Conservation (phyloP, 176 grass and related monocot genomes). For the Lolium multiflorum region DNA sequence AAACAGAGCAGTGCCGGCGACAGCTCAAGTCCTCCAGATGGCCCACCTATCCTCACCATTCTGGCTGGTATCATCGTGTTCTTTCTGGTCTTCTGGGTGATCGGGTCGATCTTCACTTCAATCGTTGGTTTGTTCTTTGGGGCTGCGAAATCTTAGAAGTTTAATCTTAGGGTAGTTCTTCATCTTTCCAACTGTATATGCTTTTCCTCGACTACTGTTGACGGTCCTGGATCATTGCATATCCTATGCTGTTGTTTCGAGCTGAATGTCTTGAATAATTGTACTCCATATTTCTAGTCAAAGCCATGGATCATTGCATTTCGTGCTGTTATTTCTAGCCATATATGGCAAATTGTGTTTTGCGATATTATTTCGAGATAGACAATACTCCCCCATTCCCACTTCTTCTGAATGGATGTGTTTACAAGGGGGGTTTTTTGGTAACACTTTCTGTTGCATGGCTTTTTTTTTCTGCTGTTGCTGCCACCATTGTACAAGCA, state of each 20-base stretch:
- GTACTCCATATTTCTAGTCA: neutral
- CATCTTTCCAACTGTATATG: conserved; percentile 37
- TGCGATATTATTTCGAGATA: neutral
- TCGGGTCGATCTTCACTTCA: conserved; percentile 70
- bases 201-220: neutral
- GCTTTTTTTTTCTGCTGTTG: neutral
- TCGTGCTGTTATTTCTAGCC: neutral
- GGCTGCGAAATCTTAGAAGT: conserved; percentile 57
- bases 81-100: conserved; percentile 61
- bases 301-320: neutral
- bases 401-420: neutral
- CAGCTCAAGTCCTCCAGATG: conserved; percentile 42
- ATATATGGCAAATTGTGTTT: neutral
- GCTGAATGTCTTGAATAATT: neutral
- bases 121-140: conserved; percentile 62
- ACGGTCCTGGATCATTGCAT: neutral
- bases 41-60: conserved; percentile 72
- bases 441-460: neutral
- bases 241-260: neutral
- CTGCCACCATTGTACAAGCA: no score
- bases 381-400: neutral
- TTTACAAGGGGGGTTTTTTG: neutral
- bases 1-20: conserved; percentile 33
- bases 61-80: conserved; percentile 65
- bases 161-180: neutral